Conservation (phyloP, 176 grass and related monocot species). For the Oryza longistaminata region DNA sequence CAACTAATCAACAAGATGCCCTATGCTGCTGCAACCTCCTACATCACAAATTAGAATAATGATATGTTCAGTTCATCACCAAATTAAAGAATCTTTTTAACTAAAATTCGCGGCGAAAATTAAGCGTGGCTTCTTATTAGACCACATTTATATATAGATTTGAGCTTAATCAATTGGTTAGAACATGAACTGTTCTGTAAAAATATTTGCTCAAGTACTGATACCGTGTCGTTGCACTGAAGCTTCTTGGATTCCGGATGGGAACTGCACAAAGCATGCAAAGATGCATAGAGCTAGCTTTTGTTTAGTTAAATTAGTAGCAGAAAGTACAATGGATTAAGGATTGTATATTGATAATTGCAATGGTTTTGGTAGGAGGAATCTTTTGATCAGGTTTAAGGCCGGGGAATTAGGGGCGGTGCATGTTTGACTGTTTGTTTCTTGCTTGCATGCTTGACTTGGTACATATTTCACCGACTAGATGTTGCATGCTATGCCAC, state of each 20-base stretch:
- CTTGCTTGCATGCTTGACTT: constrained; percentile 30
- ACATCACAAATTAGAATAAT: constrained; percentile 42
- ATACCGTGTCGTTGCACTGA: constrained; percentile 32
- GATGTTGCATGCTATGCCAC: constrained; percentile 12
- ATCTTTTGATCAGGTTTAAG: constrained; percentile 51
- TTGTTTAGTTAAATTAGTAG: not conserved
- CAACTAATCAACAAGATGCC: constrained; percentile 36
- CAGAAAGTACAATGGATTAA: constrained; percentile 32
- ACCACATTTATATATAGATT: not conserved
- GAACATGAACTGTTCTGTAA: not conserved
- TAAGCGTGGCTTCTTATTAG: not conserved
- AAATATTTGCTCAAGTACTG: constrained; percentile 30
- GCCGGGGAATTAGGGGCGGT: constrained; percentile 49
- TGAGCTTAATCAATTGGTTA: not conserved
- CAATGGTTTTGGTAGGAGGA: not conserved
- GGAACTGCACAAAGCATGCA: not conserved
- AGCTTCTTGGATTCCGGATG: constrained; percentile 50
- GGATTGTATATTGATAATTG: constrained; percentile 2
- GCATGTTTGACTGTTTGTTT: constrained; percentile 51
- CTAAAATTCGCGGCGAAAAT: constrained; percentile 37
- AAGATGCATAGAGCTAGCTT: not conserved
- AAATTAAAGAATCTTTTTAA: constrained; percentile 34
- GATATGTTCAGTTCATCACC: not conserved
- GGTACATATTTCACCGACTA: constrained; percentile 34
- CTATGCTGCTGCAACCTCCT: constrained; percentile 60